phyloP scores from a whole-genome alignment of 2,329 filamentous ascomycete genomes.

The Hypoxylon sp. region DNA sequence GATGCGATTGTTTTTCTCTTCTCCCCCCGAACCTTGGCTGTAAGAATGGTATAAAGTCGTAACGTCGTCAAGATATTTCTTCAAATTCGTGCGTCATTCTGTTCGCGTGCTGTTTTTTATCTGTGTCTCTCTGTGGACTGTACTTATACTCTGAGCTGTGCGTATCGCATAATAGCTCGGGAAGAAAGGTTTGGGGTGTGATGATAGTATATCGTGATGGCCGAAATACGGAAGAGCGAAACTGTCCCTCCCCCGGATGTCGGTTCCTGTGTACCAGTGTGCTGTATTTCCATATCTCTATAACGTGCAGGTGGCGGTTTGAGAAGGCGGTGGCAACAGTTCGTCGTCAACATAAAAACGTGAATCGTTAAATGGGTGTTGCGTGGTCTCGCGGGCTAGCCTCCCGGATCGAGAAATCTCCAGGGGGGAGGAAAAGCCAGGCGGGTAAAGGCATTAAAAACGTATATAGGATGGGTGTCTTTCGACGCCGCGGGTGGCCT shows the following conservation, averaged over 20 bases:
- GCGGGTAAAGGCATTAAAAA: conserved; percentile 21
- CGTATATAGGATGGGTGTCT: conserved; percentile 27
- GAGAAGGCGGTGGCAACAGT: conserved; percentile 13
- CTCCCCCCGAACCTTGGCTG: conserved; percentile 1
- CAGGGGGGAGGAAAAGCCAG: conserved; percentile 17
- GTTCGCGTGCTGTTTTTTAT: conserved; percentile 13
- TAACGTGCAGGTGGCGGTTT: conserved; percentile 23
- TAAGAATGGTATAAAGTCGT: conserved; percentile 12
- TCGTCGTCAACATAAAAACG: conserved; percentile 23
- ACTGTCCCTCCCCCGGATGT: conserved; percentile 9
- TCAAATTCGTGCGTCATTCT: conserved; percentile 31
- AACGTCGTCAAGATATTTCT: conserved; percentile 23
- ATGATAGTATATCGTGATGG: conserved; percentile 9
- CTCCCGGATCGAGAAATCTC: conserved; percentile 6
- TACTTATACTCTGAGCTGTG: conserved; percentile 16
- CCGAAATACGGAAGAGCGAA: conserved; percentile 6
- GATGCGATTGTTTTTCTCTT: conserved; percentile 1
- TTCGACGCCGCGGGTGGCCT: conserved; percentile 15
- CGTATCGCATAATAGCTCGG: too few relatives aligned
- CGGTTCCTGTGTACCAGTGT: conserved; percentile 31
- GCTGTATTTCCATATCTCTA: conserved; percentile 32
- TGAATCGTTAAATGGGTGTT: conserved; percentile 15
- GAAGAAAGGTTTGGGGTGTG: too few relatives aligned
- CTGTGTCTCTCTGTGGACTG: conserved; percentile 13
- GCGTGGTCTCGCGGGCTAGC: conserved; percentile 3